phyloP scores from a whole-genome alignment of 371 early-diverging fungal genomes.

The Apophysomyces elegans region DNA sequence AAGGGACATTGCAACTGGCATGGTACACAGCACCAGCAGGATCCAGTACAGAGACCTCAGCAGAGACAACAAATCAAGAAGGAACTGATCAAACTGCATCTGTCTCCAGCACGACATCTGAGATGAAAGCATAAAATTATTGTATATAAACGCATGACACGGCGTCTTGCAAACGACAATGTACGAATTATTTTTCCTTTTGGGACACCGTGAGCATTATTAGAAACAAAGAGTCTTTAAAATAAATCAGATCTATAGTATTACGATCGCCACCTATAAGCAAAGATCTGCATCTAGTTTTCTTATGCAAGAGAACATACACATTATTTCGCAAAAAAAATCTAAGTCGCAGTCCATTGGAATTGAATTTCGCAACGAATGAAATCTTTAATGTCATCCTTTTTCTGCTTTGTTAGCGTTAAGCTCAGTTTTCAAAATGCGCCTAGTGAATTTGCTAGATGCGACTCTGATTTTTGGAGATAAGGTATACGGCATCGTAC shows the following conservation, averaged over 20 bases:
- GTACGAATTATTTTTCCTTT: conserved; percentile 1
- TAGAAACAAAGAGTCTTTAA: background rate
- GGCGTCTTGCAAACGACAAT: conserved; percentile 3
- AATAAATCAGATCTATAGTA: background rate
- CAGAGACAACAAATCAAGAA: conserved; percentile 1
- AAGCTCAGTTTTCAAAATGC: no score
- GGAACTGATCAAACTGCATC: background rate
- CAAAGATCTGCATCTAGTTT: no score
- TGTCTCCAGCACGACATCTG: background rate
- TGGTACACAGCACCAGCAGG: conserved; percentile 20
- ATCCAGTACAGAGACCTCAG: background rate
- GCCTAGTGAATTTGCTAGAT: no score
- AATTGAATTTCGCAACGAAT: no score
- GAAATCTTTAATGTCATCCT: no score
- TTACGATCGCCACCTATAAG: background rate
- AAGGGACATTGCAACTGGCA: conserved; percentile 29
- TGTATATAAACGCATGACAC: background rate
- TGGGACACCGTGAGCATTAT: background rate
- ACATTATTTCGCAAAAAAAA: no score
- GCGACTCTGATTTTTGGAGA: no score
- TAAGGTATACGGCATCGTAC: no score
- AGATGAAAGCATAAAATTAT: conserved; percentile 7
- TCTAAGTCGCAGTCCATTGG: no score
- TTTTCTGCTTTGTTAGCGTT: no score
- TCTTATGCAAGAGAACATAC: no score